Evolutionary conservation across 208 protist genomes (phyloP), one percentile per base, ranked within the genome.

Genomic region (Crithidia fasciculata): DNA sequence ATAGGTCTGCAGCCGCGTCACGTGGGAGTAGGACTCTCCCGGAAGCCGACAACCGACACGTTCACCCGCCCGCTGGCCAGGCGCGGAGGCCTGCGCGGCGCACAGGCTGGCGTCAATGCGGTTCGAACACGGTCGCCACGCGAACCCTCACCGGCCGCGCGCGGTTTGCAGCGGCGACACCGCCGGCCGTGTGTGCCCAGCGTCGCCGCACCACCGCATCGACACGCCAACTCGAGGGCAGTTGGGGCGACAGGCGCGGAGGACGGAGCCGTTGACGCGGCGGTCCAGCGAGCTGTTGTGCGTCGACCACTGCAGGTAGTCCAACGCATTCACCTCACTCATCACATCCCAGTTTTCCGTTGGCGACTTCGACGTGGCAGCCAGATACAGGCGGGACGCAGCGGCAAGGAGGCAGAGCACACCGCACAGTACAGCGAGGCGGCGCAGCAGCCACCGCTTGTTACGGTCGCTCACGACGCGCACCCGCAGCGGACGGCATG

Each of bases 21-120:
- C 53, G 69, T 82, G 76, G 12, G 68, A 73, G 76, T 85, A 85
- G 13, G 65, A 18, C 45, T 45, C 5, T 9, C 56, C 45, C n/a
- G n/a, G 16, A 61, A 71, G 41, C 76, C 76, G 13, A 82, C 58
- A 2, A 78, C 1, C 0, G 57, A 66, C 9, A 79, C 40, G 36
- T 50, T 62, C 4, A 82, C 28, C n/a, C n/a, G n/a, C 1, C 72
- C 81, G 50, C 67, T 52, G 7, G 78, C 72, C 6, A 69, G n/a
- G 50, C 8, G 70, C 72, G 16, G 81, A 82, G 6, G 71, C 75
- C 7, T 72, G 47, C 18, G 50, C 59, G 28, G 69, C 72, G 67
- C 80, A 84, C 12, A 67, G 49, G 15, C 37, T 77, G 45, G 57
- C 65, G 43, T 72, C 69, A n/a, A 76, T 54, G 19, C 19, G 16